Evolutionary conservation across 768 basidiomycete genomes (phyloP).

Genomic region (Podaxis rugospora): DNA sequence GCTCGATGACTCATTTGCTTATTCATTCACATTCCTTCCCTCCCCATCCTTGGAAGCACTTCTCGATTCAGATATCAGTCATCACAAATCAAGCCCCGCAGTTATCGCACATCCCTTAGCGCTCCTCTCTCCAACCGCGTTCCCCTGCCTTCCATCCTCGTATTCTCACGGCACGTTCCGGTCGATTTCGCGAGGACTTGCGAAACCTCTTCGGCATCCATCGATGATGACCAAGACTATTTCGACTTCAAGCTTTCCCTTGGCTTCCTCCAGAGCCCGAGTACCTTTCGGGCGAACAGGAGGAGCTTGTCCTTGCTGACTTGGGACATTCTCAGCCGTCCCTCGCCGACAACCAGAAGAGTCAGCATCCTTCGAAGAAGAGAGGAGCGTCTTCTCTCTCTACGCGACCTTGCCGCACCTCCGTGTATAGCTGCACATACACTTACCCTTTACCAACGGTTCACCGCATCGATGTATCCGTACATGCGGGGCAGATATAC

Average conservation of each 20-base stretch:
- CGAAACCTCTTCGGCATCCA: constrained; percentile 1
- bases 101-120: not conserved
- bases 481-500: not conserved
- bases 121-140: not conserved
- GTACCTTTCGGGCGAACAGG: not conserved
- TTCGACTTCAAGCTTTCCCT: not conserved
- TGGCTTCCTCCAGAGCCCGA: not conserved
- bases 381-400: not conserved
- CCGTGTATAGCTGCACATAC: not conserved
- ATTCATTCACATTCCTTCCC: too few species aligned
- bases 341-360: not conserved
- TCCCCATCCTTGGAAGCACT: not conserved
- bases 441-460: not conserved
- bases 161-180: constrained; percentile 3
- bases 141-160: not conserved
- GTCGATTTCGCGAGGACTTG: not conserved
- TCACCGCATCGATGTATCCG: not conserved
- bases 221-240: not conserved
- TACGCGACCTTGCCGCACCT: not conserved
- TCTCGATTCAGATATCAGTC: not conserved
- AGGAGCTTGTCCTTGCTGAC: not conserved
- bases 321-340: not conserved
- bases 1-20: not conserved
- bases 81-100: not conserved
- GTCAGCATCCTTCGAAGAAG: not conserved